Percentiles rank a stretch among this genome's conserved stretches.
Evolutionary conservation across 2,329 filamentous ascomycete genomes (phyloP).

Genomic region (Aspergillus caelatus): DNA sequence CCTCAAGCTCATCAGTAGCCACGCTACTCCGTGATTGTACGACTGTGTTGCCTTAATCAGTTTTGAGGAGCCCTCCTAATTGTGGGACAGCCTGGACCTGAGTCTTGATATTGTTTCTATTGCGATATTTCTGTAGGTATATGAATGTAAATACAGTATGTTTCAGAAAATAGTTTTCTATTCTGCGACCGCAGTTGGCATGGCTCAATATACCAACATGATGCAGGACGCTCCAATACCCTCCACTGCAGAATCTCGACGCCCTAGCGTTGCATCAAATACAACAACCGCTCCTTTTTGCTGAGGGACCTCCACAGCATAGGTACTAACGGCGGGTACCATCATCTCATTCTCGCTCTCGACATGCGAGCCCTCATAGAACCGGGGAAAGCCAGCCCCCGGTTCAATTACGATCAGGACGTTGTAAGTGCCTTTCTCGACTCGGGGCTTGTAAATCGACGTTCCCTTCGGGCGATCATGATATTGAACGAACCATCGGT

Average conservation of each 20-base stretch:
- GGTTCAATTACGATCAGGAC: neutral
- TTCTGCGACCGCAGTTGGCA: neutral
- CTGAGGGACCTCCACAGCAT: neutral
- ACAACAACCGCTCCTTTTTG: neutral
- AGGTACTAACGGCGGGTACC: neutral
- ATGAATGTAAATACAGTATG: neutral
- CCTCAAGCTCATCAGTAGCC: neutral
- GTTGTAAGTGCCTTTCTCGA: neutral
- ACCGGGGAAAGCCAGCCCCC: neutral
- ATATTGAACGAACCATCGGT: neutral
- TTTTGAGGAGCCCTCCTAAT: neutral
- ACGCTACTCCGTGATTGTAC: neutral
- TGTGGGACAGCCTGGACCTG: neutral
- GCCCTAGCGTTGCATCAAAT: slow-evolving; percentile 1
- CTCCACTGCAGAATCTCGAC: neutral
- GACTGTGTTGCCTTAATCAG: neutral
- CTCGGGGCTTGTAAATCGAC: neutral
- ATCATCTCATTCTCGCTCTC: neutral
- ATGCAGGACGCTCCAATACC: neutral
- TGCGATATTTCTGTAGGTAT: neutral
- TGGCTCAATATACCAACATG: neutral
- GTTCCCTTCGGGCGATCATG: neutral
- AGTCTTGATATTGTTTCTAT: neutral
- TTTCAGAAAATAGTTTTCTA: neutral
- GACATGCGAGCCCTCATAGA: neutral